Percentiles rank a stretch among this genome's conserved stretches.
Conservation (phyloP, 208 protist genomes). For the Trypanosoma cruzi region DNA sequence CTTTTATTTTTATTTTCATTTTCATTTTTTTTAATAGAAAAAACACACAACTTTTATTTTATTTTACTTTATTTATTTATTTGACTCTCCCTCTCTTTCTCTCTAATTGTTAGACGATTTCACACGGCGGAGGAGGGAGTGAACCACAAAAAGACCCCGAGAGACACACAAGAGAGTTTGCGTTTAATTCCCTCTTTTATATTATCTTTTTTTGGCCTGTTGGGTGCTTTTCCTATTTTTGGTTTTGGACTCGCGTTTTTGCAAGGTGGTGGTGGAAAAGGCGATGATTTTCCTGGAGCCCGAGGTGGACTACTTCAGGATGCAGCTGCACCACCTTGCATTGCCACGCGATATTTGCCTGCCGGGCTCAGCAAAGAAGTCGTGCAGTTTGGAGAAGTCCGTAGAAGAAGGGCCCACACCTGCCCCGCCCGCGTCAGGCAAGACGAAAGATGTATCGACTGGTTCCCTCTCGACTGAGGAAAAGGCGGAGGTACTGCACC, state of each 20-base stretch:
- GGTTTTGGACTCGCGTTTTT: not conserved
- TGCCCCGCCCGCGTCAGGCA: not conserved
- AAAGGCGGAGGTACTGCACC: constrained; percentile 49
- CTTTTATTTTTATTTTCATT: too few species aligned
- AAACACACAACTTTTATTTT: not conserved
- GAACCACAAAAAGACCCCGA: not conserved
- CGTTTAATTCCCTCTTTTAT: constrained; percentile 1
- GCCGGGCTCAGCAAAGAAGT: not conserved
- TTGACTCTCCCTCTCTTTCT: not conserved
- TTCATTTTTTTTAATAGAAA: not conserved
- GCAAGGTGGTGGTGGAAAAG: constrained; percentile 1
- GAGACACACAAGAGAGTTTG: not conserved
- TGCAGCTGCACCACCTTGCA: constrained; percentile 46
- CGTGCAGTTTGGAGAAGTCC: not conserved
- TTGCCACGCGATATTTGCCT: constrained; percentile 37
- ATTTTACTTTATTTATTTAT: constrained; percentile 9
- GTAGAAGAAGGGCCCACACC: not conserved
- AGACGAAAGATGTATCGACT: constrained; percentile 4
- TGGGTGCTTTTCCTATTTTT: not conserved
- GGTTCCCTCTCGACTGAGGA: constrained; percentile 43
- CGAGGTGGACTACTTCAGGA: constrained; percentile 66
- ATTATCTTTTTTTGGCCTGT: constrained; percentile 6
- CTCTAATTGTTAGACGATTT: constrained; percentile 6
- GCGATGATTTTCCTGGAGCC: constrained; percentile 69
- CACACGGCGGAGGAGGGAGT: not conserved